Evolutionary conservation across 1,284 basidiomycete genomes (phyloP).

Genomic region (Ganoderma resinaceum): DNA sequence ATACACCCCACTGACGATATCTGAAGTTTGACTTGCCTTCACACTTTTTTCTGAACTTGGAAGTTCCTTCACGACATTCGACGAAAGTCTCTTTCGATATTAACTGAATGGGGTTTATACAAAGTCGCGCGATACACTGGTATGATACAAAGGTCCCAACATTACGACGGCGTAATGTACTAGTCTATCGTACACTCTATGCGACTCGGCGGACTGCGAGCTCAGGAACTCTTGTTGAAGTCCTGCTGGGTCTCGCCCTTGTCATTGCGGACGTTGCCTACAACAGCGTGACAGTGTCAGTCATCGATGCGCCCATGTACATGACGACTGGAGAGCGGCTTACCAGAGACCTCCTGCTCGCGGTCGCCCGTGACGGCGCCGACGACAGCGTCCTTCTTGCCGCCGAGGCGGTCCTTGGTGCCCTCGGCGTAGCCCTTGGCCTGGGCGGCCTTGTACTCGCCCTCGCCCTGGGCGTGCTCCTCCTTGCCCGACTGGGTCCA

Average conservation of each 20-base stretch:
- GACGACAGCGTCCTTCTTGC: constrained; percentile 65
- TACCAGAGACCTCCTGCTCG: constrained; percentile 62
- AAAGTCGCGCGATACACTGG: neutral
- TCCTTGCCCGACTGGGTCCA: constrained; percentile 67
- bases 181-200: neutral
- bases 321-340: constrained; percentile 25
- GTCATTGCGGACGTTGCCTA: constrained; percentile 63
- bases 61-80: neutral
- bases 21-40: too few species aligned
- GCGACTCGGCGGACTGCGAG: neutral
- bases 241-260: constrained; percentile 67
- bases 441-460: constrained; percentile 63
- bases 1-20: neutral
- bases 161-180: neutral
- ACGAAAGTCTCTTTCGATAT: neutral
- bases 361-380: constrained; percentile 58
- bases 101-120: neutral
- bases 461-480: constrained; percentile 72
- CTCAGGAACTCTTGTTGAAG: constrained; percentile 43
- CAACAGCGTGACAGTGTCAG: neutral
- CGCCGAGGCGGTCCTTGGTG: constrained; percentile 59
- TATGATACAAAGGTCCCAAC: neutral
- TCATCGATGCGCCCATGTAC: neutral
- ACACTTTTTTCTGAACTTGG: neutral
- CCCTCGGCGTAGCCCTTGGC: constrained; percentile 66